Conservation (phyloP, 495 filamentous ascomycete species). For the Daldinia grandis region DNA sequence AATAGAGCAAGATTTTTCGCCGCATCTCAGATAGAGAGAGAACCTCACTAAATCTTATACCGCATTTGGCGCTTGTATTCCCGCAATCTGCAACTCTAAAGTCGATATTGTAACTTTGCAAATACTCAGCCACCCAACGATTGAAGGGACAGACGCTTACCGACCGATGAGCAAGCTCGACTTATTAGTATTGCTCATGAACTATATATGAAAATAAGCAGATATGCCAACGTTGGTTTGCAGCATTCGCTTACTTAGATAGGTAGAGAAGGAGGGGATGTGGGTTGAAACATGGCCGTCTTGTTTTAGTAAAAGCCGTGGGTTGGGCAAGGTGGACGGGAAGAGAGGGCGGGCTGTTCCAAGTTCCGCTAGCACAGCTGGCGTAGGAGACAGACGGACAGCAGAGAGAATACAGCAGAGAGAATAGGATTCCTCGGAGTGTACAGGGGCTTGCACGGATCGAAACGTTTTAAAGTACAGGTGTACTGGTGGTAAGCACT, state of each 20-base stretch:
- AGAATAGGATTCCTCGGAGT: constrained; percentile 3
- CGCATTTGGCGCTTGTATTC: constrained; percentile 37
- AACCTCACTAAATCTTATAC: constrained; percentile 9
- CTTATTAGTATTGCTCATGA: constrained; percentile 6
- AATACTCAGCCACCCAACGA: constrained; percentile 16
- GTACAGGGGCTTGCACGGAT: constrained; percentile 36
- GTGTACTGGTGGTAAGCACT: constrained; percentile 4
- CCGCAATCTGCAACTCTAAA: constrained; percentile 4
- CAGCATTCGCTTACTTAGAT: constrained; percentile 28
- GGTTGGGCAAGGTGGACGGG: constrained; percentile 34
- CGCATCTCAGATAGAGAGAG: background rate
- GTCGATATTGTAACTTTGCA: constrained; percentile 10
- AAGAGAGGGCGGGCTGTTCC: constrained; percentile 8
- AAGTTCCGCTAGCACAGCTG: constrained; percentile 20
- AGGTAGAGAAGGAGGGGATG: constrained; percentile 28
- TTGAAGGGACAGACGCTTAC: constrained; percentile 10
- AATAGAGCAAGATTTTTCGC: constrained; percentile 5
- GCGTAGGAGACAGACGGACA: constrained; percentile 9
- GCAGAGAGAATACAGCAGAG: constrained; percentile 1
- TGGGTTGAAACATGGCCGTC: constrained; percentile 36
- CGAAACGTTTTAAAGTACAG: constrained; percentile 36
- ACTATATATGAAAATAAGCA: constrained; percentile 9
- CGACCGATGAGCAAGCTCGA: constrained; percentile 22
- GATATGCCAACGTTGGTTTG: constrained; percentile 15
- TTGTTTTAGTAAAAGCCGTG: constrained; percentile 37